phyloP scores from a whole-genome alignment of 179 eudicot species.

The Sideroxylon spinosum region DNA sequence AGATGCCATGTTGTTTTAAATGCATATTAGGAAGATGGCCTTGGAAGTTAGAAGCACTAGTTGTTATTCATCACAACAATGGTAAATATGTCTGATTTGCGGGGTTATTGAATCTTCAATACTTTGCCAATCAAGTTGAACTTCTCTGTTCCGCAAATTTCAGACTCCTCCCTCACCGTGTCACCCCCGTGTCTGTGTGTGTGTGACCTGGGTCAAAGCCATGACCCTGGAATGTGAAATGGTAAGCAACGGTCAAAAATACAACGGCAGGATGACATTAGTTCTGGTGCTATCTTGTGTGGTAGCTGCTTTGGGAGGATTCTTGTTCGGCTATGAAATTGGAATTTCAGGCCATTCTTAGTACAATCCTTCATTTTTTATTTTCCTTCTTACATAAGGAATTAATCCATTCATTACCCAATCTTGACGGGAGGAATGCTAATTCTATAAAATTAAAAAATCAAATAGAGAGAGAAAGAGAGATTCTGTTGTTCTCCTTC shows the following conservation, averaged over 20 bases:
- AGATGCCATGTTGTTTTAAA: no score
- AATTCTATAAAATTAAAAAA: no score
- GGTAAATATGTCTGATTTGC: no score
- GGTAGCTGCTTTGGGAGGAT: slow-evolving; percentile 25
- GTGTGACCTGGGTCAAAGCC: neutral
- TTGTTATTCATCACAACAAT: no score
- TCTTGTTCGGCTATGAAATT: slow-evolving; percentile 22
- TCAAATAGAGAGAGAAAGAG: no score
- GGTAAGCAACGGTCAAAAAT: neutral
- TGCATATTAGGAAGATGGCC: no score
- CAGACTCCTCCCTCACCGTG: neutral
- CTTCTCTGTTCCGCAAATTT: neutral
- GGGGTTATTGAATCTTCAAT: no score
- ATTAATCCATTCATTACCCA: neutral
- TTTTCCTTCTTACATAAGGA: neutral
- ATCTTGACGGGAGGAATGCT: no score
- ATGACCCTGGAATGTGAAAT: slow-evolving; percentile 19
- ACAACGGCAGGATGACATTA: slow-evolving; percentile 20
- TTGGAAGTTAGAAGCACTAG: no score
- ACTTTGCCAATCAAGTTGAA: neutral
- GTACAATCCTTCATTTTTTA: neutral
- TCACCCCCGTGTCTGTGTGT: neutral
- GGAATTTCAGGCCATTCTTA: slow-evolving; percentile 22
- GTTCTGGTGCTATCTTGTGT: slow-evolving; percentile 22
- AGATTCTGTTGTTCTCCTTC: no score